Conservation (phyloP, 306 rosid species). For the cucumber (Cucumis sativus) region DNA sequence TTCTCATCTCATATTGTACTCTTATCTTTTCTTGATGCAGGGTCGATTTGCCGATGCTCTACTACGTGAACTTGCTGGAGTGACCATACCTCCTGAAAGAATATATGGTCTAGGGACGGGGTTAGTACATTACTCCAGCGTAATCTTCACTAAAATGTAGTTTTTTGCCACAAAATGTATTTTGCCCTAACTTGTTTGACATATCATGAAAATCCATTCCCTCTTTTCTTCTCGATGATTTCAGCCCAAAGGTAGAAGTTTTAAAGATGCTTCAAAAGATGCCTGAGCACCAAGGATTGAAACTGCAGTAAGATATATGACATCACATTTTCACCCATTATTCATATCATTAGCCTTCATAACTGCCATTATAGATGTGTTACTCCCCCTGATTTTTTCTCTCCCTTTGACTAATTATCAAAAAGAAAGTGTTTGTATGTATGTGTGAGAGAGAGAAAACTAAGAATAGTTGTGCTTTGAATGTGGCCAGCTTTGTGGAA, state of each 20-base stretch:
- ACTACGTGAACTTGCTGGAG: conserved; percentile 68
- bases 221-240: neutral
- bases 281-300: conserved; percentile 69
- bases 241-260: conserved; percentile 78
- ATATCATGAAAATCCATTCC: neutral
- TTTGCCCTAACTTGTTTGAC: neutral
- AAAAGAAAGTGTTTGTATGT: neutral
- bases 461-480: conserved; percentile 9
- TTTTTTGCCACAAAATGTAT: neutral
- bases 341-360: neutral
- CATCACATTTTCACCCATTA: neutral
- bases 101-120: conserved; percentile 77
- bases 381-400: neutral
- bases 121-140: conserved; percentile 20
- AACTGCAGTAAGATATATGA: conserved; percentile 55
- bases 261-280: conserved; percentile 68
- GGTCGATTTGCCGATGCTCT: conserved; percentile 79
- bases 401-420: neutral
- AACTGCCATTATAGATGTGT: neutral
- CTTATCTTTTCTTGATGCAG: conserved; percentile 19
- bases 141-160: neutral
- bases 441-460: neutral
- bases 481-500: conserved; percentile 66
- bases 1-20: neutral
- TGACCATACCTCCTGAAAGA: conserved; percentile 66